Base-by-base conservation (phyloP, 179 eudicot genomes). In the Silene vulgaris region DNA sequence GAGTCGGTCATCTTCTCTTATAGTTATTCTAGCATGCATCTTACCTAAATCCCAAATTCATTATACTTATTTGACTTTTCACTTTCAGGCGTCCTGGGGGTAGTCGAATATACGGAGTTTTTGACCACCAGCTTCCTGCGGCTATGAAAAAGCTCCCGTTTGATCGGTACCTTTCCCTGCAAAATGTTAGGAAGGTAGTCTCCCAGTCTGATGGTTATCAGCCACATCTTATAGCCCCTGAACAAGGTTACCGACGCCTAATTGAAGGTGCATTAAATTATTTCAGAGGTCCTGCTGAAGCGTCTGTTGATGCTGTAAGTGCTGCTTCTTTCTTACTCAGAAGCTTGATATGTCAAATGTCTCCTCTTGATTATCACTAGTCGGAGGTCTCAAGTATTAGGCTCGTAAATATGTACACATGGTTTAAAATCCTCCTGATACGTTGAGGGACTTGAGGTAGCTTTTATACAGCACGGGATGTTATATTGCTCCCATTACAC, bases 201-300 rank as follows among this genome's bases (percentile, higher is more conserved):
- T 86, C 92, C 8, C 89, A 93, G 81, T 87, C 97, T 64, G 98
- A 93, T 88, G 98, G 97, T 65, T 93, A 93, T 82, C 98, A 93
- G 80, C 97, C 97, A 62, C 98, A 91, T 78, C 85, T 93, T 75
- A 93, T 93, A 71, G 98, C 97, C 35, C 98, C 97, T 19, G 98
- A 93, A 86, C 98, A 93, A 81, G 98, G 96, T 69, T 93, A 90
- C 74, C 85, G 98, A 3, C 89, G 98, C 40, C 92, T 93, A 45
- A 93, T 93, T 85, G 98, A 93, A 68, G 92, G 96, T 23, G 79
- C 96, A 23, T 74, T 93, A 73, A 84, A 79, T 73, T 91, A 83
- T 79, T 89, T 91, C 75, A 88, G 85, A 76, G 93, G 92, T 43
- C 98, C 97, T 48, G 92, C 97, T 63, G 98, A 93, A 84, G 93